phyloP scores from a whole-genome alignment of 768 basidiomycete genomes.

The Mycena maculata region DNA sequence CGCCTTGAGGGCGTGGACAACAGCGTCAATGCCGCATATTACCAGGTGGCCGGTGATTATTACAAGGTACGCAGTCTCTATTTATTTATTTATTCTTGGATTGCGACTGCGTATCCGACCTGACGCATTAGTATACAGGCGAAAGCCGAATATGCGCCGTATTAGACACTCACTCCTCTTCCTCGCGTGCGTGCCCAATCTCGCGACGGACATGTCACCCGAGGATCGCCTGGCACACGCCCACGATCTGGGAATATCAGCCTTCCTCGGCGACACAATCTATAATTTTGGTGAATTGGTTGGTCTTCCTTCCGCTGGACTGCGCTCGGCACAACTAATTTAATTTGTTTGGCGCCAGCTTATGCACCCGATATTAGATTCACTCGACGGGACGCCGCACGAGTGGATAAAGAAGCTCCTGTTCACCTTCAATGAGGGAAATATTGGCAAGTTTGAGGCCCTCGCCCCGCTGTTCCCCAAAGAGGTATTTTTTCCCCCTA shows the following conservation, averaged over 20 bases:
- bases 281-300: conserved; percentile 99
- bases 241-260: conserved; percentile 92
- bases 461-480: conserved; percentile 86
- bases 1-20: conserved; percentile 73
- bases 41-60: conserved; percentile 96
- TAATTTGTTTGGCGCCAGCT: too few species aligned
- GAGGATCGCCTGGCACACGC: conserved; percentile 87
- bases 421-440: conserved; percentile 97
- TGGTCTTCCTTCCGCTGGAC: too few species aligned
- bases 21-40: conserved; percentile 94
- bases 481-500: conserved; percentile 69
- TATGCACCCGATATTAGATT: conserved; percentile 95
- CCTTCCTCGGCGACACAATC: conserved; percentile 92
- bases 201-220: conserved; percentile 78
- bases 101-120: too few species aligned
- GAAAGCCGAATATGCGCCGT: conserved; percentile 94
- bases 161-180: conserved; percentile 96
- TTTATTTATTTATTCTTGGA: too few species aligned
- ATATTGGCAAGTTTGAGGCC: conserved; percentile 96
- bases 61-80: conserved; percentile 76
- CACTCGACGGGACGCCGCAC: conserved; percentile 83
- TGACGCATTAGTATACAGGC: too few species aligned
- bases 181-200: conserved; percentile 89
- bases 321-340: too few species aligned
- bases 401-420: conserved; percentile 95